Conservation (phyloP, 2,329 filamentous ascomycete genomes). For the Onygena corvina region DNA sequence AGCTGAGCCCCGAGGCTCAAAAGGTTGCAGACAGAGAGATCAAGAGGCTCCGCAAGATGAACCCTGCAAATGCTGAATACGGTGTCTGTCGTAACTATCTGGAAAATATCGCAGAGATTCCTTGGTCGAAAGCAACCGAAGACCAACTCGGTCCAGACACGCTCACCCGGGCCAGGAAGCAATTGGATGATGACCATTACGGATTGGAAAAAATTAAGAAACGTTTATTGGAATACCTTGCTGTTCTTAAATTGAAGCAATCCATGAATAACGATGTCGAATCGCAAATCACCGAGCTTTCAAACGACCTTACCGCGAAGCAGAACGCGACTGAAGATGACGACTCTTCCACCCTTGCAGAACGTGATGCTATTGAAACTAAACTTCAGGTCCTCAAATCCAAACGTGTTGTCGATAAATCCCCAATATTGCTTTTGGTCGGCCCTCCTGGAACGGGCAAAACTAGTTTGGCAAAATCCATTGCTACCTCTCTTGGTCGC, state of each 20-base stretch:
- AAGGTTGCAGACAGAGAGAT: slow-evolving; percentile 88
- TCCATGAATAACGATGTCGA: slow-evolving; percentile 75
- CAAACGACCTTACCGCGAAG: slow-evolving; percentile 36
- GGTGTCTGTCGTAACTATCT: slow-evolving; percentile 87
- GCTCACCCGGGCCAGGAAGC: slow-evolving; percentile 64
- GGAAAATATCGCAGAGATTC: slow-evolving; percentile 86
- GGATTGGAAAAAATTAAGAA: slow-evolving; percentile 97
- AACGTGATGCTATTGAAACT: slow-evolving; percentile 39
- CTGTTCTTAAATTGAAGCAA: slow-evolving; percentile 91
- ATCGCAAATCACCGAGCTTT: slow-evolving; percentile 52
- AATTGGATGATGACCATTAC: slow-evolving; percentile 92
- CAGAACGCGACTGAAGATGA: slow-evolving; percentile 50
- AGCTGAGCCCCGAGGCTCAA: slow-evolving; percentile 68
- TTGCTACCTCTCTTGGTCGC: slow-evolving; percentile 79
- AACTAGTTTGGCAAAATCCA: slow-evolving; percentile 85
- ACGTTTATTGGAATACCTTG: slow-evolving; percentile 84
- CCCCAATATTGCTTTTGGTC: slow-evolving; percentile 83
- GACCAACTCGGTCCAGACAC: slow-evolving; percentile 77
- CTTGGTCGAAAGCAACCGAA: slow-evolving; percentile 74
- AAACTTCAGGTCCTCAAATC: slow-evolving; percentile 66
- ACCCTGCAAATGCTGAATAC: slow-evolving; percentile 89
- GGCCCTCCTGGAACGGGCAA: slow-evolving; percentile 93
- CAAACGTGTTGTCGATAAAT: slow-evolving; percentile 84
- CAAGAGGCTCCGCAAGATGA: slow-evolving; percentile 84
- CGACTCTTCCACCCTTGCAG: slow-evolving; percentile 35